Base-by-base conservation (phyloP, 495 filamentous ascomycete species). In the Trypethelium eluteriae region DNA sequence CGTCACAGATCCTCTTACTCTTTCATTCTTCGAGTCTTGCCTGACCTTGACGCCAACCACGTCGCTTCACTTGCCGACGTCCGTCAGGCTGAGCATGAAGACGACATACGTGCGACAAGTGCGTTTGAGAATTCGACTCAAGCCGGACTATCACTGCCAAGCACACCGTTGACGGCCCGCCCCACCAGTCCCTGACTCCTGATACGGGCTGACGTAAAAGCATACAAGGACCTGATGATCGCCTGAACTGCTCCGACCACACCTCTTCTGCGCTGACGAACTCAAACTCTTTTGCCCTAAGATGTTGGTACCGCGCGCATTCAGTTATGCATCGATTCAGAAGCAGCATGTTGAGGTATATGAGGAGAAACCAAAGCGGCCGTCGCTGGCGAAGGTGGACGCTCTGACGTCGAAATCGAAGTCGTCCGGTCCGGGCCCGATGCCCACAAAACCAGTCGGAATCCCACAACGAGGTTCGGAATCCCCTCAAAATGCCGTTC, bases 231-330 rank as follows among this genome's bases (percentile, higher is more conserved):
- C 49, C 18, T 11, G 18, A 53, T 14, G 53, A 59, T 25, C 18
- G n/a, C 7, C 25, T 59, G 7, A 25, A 25, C 18, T n/a, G n/a
- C 53, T 59, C n/a, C 0, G 53, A 59, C 53, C 7, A 25, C 41
- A 7, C 6, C 41, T 44, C 41, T 0, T 44, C 41, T 14, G 49
- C 16, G 18, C 11, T n/a, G 5, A 18, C 53, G 36, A 35, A 34
- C 7, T 59, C 53, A 59, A 59, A 5, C 14, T 50, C 36, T 53
- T 39, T 35, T 11, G 5, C 4, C 14, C 12, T 38, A 71, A 62
- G 36, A 72, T 72, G 70, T 38, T 72, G 59, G 68, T 72, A 14
- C 65, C 70, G n/a, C 44, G 70, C 25, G 36, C 67, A 5, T 72
- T 65, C 38, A 53, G 63, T 9, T 70, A 66, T 46, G 47, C 68